These are phyloP conservation scores for Talaromyces sp. DNA, from an alignment of 2,329 filamentous ascomycete species.

Conservation along the genomic window DNA sequence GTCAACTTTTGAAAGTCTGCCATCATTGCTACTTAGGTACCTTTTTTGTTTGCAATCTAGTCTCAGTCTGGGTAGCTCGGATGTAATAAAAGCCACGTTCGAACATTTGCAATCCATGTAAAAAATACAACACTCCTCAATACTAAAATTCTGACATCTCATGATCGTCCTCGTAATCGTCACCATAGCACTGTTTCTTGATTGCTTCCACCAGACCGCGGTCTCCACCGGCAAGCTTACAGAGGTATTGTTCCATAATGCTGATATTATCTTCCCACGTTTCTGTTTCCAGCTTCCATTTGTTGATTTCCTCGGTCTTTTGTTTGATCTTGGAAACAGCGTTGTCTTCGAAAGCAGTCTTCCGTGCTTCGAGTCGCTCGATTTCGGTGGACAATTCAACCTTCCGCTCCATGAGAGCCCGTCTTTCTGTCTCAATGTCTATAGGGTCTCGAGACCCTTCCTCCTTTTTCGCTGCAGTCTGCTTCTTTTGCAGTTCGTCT, in stretches of 20 bases:
- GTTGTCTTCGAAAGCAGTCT: constrained; percentile 28
- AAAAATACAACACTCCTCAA: too few relatives aligned
- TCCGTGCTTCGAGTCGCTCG: constrained; percentile 30
- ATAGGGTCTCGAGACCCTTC: constrained; percentile 21
- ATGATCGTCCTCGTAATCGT: constrained; percentile 52
- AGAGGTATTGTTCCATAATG: constrained; percentile 38
- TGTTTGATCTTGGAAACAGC: constrained; percentile 28
- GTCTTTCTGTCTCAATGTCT: constrained; percentile 15
- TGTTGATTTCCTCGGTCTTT: constrained; percentile 31
- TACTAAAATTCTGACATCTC: constrained; percentile 39
- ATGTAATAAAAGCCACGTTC: too few relatives aligned
- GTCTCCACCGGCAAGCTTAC: constrained; percentile 38
- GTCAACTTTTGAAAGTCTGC: too few relatives aligned
- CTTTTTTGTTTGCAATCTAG: too few relatives aligned
- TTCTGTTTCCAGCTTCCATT: constrained; percentile 28
- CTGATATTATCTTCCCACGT: constrained; percentile 44
- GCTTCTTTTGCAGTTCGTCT: constrained; percentile 32
- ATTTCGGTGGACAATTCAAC: constrained; percentile 26
- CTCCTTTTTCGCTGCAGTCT: constrained; percentile 18
- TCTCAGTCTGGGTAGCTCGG: too few relatives aligned
- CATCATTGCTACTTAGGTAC: too few relatives aligned
- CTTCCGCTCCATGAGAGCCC: constrained; percentile 20
- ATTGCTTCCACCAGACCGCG: constrained; percentile 41
- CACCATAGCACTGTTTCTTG: constrained; percentile 47
- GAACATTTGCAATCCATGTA: too few relatives aligned